Conservation (phyloP, 768 basidiomycete species). For the Leccinum pellstonianum region DNA sequence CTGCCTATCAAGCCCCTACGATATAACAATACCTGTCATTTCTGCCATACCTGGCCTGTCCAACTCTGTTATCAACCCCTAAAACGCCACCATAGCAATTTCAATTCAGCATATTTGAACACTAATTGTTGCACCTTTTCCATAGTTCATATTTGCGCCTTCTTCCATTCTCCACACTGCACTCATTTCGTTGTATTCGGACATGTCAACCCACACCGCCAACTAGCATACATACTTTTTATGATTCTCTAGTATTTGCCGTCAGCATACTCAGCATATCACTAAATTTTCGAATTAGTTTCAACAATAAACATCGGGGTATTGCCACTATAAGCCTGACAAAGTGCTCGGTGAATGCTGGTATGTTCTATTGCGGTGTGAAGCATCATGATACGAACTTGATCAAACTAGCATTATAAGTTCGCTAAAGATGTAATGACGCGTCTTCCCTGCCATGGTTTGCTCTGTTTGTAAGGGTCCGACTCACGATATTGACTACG, state of each 20-base stretch:
- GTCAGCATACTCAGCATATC: constrained; percentile 16
- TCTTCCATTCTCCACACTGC: constrained; percentile 5
- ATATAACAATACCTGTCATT: constrained; percentile 8
- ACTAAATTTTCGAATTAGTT: constrained; percentile 7
- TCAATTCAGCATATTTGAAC: constrained; percentile 3
- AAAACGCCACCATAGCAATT: constrained; percentile 8
- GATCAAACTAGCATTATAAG: neutral
- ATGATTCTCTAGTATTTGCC: constrained; percentile 16
- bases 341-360: neutral
- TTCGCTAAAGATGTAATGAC: constrained; percentile 9
- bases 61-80: constrained; percentile 12
- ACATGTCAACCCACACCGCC: constrained; percentile 8
- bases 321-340: constrained; percentile 2
- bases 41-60: constrained; percentile 20
- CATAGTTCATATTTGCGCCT: constrained; percentile 19
- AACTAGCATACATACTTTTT: constrained; percentile 17
- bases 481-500: constrained; percentile 78
- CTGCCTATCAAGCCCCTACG: constrained; percentile 9
- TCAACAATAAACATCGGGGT: constrained; percentile 15
- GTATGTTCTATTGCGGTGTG: constrained; percentile 5
- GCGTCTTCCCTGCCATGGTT: constrained; percentile 24
- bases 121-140: constrained; percentile 18
- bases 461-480: constrained; percentile 61
- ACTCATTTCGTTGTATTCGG: constrained; percentile 15
- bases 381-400: neutral